Base-by-base conservation (phyloP, 2,329 filamentous ascomycete genomes). In the Colletotrichum camelliae region DNA sequence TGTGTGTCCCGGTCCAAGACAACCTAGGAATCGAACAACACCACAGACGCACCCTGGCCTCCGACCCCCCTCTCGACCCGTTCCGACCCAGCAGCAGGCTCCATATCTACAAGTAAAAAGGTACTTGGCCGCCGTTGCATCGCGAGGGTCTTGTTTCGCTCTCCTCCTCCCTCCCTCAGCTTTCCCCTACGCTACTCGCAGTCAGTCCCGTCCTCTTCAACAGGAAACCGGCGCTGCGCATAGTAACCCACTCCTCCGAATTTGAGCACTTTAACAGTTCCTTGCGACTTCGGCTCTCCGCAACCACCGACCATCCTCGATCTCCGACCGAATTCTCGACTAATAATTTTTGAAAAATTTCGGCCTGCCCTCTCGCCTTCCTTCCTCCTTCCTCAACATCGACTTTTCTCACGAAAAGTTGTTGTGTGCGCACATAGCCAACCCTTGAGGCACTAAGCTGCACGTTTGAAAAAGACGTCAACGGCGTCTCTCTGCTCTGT, bases 241-340 rank as follows among this genome's bases (percentile, higher is more conserved):
- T 48, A 66, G 68, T 21, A 48, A 70, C 33, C 58, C 57, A 65
- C 70, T 29, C 37, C 48, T 76, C 74, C 74, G 35, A 69, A 52
- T 52, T 31, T 37, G 73, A 75, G 74, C 74, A 76, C 74, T 76
- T 76, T 70, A 76, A 76, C 64, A 57, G 70, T 70, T 74, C 70
- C 57, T 76, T 69, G 74, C 70, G 70, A 73, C 70, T 74, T 74
- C 74, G 74, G 74, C 74, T 58, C 65, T 76, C 70, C 70, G 70
- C 74, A 48, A 69, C 58, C 70, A 74, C 58, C 70, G 37, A 74
- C 43, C 70, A 21, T n/a, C 48, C 70, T 76, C 70, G 64, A 74
- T 76, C 74, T 76, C 74, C 74, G 74, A 76, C 70, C 24, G 15
- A 10, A 29, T 55, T 64, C 64, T 43, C 48, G 67, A 69, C 70